Conservation (phyloP, 2,329 filamentous ascomycete genomes). For the Fusarium nurragi region DNA sequence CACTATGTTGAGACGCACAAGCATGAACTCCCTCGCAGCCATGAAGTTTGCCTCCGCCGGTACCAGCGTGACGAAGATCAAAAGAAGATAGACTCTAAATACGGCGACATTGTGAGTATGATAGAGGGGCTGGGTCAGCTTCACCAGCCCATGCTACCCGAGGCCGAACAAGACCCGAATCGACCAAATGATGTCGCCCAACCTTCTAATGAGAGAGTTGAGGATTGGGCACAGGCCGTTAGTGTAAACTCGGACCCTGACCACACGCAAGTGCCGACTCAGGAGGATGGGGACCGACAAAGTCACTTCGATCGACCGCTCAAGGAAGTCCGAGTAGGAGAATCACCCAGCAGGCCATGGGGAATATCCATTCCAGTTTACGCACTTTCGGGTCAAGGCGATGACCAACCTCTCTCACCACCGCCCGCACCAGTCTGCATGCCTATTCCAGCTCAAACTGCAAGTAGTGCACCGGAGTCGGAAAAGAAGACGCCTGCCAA, state of each 20-base stretch:
- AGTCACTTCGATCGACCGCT: constrained; percentile 84
- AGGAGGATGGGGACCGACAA: constrained; percentile 66
- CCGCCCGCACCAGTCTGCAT: constrained; percentile 67
- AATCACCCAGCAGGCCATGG: constrained; percentile 93
- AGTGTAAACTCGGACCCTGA: constrained; percentile 60
- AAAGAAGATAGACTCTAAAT: constrained; percentile 90
- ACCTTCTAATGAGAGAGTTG: constrained; percentile 75
- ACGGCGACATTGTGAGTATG: constrained; percentile 92
- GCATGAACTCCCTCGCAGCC: constrained; percentile 91
- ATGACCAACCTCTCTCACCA: constrained; percentile 61
- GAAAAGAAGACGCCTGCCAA: constrained; percentile 54
- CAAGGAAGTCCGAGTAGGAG: constrained; percentile 90
- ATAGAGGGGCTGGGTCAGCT: constrained; percentile 88
- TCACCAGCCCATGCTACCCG: constrained; percentile 85
- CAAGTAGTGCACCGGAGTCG: constrained; percentile 40
- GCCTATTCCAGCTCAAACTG: constrained; percentile 49
- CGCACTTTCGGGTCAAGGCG: constrained; percentile 51
- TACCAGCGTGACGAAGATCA: constrained; percentile 89
- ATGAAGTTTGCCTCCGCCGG: constrained; percentile 89
- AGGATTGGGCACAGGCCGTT: constrained; percentile 86
- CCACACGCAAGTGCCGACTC: constrained; percentile 44
- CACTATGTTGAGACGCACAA: constrained; percentile 95
- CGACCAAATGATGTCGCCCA: constrained; percentile 58
- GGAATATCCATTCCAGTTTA: constrained; percentile 82
- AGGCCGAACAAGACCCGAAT: constrained; percentile 57